Evolutionary conservation across 2,329 filamentous ascomycete genomes (phyloP).

Genomic region (Penicillium aurantiogriseum): DNA sequence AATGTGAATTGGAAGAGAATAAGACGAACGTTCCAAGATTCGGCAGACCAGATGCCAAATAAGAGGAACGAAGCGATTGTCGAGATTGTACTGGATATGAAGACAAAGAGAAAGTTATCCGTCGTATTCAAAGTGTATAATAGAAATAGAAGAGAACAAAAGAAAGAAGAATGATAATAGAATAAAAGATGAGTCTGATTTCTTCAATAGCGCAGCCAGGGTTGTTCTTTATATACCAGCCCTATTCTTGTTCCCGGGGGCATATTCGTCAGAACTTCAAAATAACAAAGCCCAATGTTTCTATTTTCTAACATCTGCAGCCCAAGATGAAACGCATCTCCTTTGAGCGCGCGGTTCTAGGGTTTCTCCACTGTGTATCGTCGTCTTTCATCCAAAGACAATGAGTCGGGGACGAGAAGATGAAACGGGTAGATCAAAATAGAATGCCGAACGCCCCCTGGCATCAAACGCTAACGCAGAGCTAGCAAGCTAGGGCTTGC

Average conservation of each 20-base stretch:
- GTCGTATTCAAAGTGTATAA: not conserved
- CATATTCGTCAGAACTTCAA: not conserved
- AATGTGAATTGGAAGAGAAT: not conserved
- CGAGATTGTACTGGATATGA: conserved; percentile 5
- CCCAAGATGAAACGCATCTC: conserved; percentile 16
- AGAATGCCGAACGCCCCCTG: not conserved
- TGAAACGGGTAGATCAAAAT: conserved; percentile 21
- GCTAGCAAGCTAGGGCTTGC: not conserved
- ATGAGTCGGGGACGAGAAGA: not conserved
- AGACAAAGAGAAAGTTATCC: conserved; percentile 8
- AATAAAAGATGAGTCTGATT: conserved; percentile 9
- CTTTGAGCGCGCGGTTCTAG: conserved; percentile 13
- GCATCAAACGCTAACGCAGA: not conserved
- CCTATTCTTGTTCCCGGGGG: not conserved
- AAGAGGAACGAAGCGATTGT: conserved; percentile 2
- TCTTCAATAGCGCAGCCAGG: not conserved
- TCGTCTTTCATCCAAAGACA: conserved; percentile 16
- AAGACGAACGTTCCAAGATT: not conserved
- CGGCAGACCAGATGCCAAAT: conserved; percentile 20
- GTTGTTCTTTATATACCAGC: conserved; percentile 16
- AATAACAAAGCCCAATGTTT: conserved; percentile 11
- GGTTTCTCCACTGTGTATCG: conserved; percentile 10
- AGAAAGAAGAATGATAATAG: conserved; percentile 10
- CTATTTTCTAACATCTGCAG: conserved; percentile 12
- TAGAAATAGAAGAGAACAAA: conserved; percentile 13